Percentiles rank a stretch among this genome's conserved stretches.
phyloP scores from a whole-genome alignment of 257 asterid species.

The Osmanthus fragrans region DNA sequence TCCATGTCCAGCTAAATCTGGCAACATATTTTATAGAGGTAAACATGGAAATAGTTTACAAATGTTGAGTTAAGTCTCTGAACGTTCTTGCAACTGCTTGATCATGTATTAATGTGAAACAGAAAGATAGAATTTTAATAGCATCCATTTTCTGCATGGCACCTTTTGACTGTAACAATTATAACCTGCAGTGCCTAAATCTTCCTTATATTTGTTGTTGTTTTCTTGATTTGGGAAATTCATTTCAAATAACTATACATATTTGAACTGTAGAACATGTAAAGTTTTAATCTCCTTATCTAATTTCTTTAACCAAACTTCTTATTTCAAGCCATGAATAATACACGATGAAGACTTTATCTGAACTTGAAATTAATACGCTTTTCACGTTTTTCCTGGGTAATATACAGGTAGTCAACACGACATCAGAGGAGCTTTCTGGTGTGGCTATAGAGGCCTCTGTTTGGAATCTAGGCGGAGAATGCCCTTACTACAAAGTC shows the following conservation, averaged over 20 bases:
- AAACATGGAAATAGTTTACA: slow-evolving; percentile 9
- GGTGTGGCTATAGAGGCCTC: slow-evolving; percentile 76
- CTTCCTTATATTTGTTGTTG: neutral
- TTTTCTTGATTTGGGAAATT: neutral
- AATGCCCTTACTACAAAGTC: slow-evolving; percentile 60
- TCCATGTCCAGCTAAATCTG: slow-evolving; percentile 93
- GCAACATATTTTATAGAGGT: slow-evolving; percentile 75
- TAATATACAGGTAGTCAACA: slow-evolving; percentile 62
- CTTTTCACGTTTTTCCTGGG: neutral
- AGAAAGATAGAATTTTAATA: neutral
- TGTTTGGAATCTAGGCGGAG: slow-evolving; percentile 81
- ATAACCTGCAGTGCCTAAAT: neutral
- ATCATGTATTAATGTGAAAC: neutral
- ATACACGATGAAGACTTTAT: neutral
- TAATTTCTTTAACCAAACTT: neutral
- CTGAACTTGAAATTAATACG: neutral
- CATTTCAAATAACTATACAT: neutral
- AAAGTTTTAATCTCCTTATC: neutral
- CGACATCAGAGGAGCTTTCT: slow-evolving; percentile 54
- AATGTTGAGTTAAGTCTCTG: neutral
- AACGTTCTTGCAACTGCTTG: slow-evolving; percentile 6
- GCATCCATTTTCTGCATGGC: neutral
- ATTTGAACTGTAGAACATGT: neutral
- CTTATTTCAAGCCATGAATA: neutral
- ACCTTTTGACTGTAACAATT: slow-evolving; percentile 6